phyloP scores from a whole-genome alignment of 306 rosid species.

The Cucumis melo region DNA sequence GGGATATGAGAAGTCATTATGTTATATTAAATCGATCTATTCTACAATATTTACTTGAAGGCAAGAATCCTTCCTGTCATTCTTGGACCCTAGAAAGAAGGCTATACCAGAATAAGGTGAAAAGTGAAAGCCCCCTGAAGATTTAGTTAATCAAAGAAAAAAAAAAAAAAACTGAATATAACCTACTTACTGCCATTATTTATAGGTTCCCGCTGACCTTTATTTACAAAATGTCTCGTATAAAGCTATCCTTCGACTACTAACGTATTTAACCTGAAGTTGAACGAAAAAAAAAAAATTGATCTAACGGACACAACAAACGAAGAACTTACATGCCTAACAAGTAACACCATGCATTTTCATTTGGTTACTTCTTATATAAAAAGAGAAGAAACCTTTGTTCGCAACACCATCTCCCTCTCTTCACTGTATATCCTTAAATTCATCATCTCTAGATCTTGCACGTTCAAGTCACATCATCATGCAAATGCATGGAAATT shows the following conservation, averaged over 20 bases:
- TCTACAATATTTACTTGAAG: neutral
- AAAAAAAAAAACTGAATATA: neutral
- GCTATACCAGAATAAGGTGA: neutral
- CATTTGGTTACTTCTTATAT: neutral
- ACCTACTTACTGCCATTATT: neutral
- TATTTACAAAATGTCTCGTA: neutral
- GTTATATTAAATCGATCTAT: neutral
- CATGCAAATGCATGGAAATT: neutral
- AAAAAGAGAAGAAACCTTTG: neutral
- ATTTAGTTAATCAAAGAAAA: neutral
- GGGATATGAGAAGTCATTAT: neutral
- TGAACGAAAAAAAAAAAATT: neutral
- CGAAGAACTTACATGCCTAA: neutral
- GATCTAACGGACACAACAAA: neutral
- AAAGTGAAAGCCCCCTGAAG: neutral
- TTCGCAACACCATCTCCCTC: neutral
- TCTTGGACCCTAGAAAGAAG: neutral
- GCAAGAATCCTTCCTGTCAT: neutral
- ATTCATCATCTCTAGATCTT: neutral
- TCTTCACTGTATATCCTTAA: neutral
- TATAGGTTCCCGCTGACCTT: neutral
- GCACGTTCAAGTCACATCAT: neutral
- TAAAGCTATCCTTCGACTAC: neutral
- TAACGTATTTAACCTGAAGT: neutral
- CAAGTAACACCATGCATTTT: neutral